phyloP scores from a whole-genome alignment of 805 yeast species.

The Cyberlindnera nakhonratchasimensis region DNA sequence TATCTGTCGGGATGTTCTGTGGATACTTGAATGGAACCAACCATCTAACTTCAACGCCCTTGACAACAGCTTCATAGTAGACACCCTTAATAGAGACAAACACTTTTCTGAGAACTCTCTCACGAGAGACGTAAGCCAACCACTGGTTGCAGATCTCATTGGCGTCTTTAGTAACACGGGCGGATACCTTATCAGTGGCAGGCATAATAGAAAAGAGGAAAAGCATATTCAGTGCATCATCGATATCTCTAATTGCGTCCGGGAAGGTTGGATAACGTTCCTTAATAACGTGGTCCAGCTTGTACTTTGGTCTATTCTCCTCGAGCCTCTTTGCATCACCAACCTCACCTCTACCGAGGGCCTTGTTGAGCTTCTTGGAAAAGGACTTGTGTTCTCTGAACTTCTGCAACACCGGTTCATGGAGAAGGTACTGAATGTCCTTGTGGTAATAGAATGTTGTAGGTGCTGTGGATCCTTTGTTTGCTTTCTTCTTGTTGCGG shows the following conservation, averaged over 20 bases:
- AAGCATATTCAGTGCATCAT: slow-evolving; percentile 93
- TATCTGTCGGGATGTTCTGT: slow-evolving; percentile 88
- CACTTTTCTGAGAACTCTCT: slow-evolving; percentile 77
- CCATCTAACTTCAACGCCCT: slow-evolving; percentile 95
- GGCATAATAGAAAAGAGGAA: slow-evolving; percentile 94
- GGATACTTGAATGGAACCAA: slow-evolving; percentile 96
- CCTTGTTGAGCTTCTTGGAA: slow-evolving; percentile 83
- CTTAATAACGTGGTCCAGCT: slow-evolving; percentile 84
- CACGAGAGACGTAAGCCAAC: slow-evolving; percentile 89
- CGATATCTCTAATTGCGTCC: slow-evolving; percentile 90
- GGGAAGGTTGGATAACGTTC: slow-evolving; percentile 93
- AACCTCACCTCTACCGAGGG: slow-evolving; percentile 89
- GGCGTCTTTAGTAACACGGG: slow-evolving; percentile 84
- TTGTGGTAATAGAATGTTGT: slow-evolving; percentile 90
- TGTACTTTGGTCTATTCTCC: slow-evolving; percentile 74
- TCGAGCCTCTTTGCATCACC: slow-evolving; percentile 85
- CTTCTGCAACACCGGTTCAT: slow-evolving; percentile 87
- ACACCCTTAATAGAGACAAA: slow-evolving; percentile 97
- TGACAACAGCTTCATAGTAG: slow-evolving; percentile 84
- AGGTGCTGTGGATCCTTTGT: slow-evolving; percentile 96
- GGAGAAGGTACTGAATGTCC: slow-evolving; percentile 91
- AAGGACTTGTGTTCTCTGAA: slow-evolving; percentile 96
- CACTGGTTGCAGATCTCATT: slow-evolving; percentile 86
- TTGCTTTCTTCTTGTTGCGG: slow-evolving; percentile 91
- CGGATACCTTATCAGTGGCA: slow-evolving; percentile 77